These are phyloP conservation scores for Aspergillus quadricinctus DNA, from an alignment of 2,329 filamentous ascomycete species.

Conservation along the genomic window DNA sequence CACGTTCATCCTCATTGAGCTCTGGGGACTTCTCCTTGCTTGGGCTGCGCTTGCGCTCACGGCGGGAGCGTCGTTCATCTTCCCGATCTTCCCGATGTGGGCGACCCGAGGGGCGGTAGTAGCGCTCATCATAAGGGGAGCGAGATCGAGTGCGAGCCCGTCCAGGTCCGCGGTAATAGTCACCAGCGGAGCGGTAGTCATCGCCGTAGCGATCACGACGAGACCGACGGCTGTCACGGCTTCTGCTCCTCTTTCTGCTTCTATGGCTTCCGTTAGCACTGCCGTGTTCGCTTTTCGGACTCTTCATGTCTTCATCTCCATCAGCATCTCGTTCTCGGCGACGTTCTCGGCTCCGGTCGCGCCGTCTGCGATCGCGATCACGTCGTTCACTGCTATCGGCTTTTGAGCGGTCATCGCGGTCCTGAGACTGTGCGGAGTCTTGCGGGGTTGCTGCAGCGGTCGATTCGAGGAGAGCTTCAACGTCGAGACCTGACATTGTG, in stretches of 20 bases:
- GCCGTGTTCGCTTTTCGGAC: conserved; percentile 69
- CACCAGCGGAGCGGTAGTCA: conserved; percentile 54
- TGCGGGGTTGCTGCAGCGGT: conserved; percentile 58
- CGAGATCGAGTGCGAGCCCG: conserved; percentile 67
- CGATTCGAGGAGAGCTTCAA: conserved; percentile 86
- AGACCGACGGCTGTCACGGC: conserved; percentile 70
- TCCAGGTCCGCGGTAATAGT: conserved; percentile 65
- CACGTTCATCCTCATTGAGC: conserved; percentile 90
- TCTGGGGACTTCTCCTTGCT: conserved; percentile 53
- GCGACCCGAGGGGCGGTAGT: conserved; percentile 49
- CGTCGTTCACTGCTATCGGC: conserved; percentile 53
- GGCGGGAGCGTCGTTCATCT: conserved; percentile 47
- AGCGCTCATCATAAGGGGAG: conserved; percentile 61
- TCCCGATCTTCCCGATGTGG: conserved; percentile 47
- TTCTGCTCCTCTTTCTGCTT: conserved; percentile 76
- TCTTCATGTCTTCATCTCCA: conserved; percentile 57
- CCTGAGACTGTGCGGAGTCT: conserved; percentile 41
- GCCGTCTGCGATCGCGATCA: conserved; percentile 55
- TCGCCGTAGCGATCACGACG: conserved; percentile 63
- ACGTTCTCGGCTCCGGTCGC: conserved; percentile 56
- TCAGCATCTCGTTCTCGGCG: conserved; percentile 50
- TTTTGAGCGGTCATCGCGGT: conserved; percentile 56
- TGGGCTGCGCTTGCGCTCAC: conserved; percentile 47
- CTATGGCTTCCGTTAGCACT: conserved; percentile 66
- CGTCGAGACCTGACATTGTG: conserved; percentile 68